phyloP scores from a whole-genome alignment of 73 alveolate genomes.

The Blepharisma japonicum region DNA sequence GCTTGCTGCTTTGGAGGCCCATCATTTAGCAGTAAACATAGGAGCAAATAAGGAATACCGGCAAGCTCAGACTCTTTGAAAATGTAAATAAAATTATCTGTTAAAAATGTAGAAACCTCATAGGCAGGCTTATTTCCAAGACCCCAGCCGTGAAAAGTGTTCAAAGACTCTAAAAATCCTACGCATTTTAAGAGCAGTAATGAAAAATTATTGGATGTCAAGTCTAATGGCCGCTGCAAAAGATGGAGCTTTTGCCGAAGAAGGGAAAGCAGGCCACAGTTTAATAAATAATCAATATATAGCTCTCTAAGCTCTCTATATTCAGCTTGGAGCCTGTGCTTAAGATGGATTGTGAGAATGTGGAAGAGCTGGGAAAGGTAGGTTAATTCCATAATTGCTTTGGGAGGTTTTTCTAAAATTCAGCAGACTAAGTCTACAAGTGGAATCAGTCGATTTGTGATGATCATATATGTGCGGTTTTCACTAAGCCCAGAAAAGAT shows the following conservation, averaged over 20 bases:
- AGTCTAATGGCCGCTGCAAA: constrained; percentile 77
- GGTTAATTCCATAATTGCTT: constrained; percentile 71
- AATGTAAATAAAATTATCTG: constrained; percentile 73
- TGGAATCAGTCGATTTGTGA: constrained; percentile 76
- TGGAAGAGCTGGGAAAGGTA: constrained; percentile 85
- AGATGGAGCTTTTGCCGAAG: constrained; percentile 68
- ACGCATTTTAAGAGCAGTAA: constrained; percentile 73
- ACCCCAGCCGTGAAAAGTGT: constrained; percentile 66
- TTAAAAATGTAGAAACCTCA: constrained; percentile 73
- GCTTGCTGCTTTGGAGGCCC: constrained; percentile 68
- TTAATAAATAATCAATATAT: constrained; percentile 75
- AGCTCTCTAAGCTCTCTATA: constrained; percentile 78
- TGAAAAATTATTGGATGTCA: constrained; percentile 75
- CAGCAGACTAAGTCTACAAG: constrained; percentile 80
- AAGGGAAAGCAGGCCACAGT: constrained; percentile 62
- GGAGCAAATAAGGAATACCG: constrained; percentile 72
- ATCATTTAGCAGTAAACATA: constrained; percentile 68
- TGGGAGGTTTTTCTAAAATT: constrained; percentile 78
- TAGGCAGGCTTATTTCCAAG: constrained; percentile 75
- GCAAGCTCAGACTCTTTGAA: constrained; percentile 75
- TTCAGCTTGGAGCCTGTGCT: constrained; percentile 87
- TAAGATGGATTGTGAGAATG: constrained; percentile 71
- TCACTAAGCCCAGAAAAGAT: constrained; percentile 69
- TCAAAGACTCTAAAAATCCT: constrained; percentile 79
- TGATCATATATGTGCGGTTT: constrained; percentile 85